These are phyloP conservation scores for Metschnikowia continentalis DNA, from an alignment of 805 yeast genomes.

Conservation along the genomic window DNA sequence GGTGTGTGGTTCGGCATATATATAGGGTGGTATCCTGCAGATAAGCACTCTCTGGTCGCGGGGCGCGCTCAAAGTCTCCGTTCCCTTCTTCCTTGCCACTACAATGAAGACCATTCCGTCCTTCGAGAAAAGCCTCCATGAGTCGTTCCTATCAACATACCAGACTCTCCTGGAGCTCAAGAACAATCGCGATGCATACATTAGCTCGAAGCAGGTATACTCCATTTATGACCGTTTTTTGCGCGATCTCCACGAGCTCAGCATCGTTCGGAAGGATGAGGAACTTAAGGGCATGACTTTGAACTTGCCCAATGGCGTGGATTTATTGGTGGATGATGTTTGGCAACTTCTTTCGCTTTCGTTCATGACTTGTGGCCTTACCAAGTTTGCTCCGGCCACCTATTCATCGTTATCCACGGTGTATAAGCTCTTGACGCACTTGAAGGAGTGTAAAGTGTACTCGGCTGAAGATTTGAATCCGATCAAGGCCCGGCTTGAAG, in stretches of 20 bases:
- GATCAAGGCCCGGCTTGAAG: conserved; percentile 65
- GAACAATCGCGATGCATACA: conserved; percentile 59
- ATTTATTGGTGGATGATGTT: conserved; percentile 76
- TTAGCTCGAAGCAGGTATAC: conserved; percentile 66
- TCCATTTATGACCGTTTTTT: conserved; percentile 56
- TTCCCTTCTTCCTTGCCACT: conserved; percentile 1
- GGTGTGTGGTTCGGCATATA: no score
- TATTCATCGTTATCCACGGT: conserved; percentile 87
- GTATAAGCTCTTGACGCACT: conserved; percentile 74
- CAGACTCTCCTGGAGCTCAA: conserved; percentile 38
- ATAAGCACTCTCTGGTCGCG: neutral
- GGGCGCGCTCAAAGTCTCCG: neutral
- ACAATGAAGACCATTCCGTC: conserved; percentile 26
- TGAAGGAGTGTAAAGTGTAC: conserved; percentile 75
- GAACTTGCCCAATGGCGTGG: conserved; percentile 52
- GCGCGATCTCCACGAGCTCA: conserved; percentile 48
- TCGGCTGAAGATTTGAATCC: conserved; percentile 82
- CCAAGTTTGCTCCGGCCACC: conserved; percentile 89
- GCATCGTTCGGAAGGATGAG: conserved; percentile 48
- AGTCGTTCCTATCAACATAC: conserved; percentile 25
- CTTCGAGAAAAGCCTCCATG: conserved; percentile 33
- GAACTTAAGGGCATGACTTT: conserved; percentile 36
- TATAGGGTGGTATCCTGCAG: neutral
- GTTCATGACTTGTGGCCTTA: conserved; percentile 87
- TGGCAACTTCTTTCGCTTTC: conserved; percentile 84